A percentile compares a stretch with the other conserved stretches of the same genome.
phyloP scores from a whole-genome alignment of 768 basidiomycete genomes.

The Leccinum pellstonianum region DNA sequence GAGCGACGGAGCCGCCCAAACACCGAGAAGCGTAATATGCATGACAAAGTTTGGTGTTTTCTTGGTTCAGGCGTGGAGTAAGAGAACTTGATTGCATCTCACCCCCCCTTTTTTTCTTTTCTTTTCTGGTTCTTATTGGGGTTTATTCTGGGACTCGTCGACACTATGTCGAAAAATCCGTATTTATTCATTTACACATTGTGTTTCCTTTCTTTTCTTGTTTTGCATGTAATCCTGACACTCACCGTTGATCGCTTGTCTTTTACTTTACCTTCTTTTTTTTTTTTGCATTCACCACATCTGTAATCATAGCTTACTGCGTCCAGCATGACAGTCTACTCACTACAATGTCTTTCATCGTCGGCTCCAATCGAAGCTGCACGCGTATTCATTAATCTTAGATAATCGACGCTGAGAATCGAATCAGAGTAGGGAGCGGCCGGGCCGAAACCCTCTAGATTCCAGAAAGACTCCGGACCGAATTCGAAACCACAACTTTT shows the following conservation, averaged over 20 bases:
- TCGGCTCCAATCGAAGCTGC: background rate
- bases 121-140: background rate
- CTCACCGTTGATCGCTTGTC: background rate
- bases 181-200: conserved; percentile 26
- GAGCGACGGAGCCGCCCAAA: conserved; percentile 5
- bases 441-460: background rate
- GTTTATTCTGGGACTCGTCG: background rate
- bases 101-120: background rate
- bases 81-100: background rate
- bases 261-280: background rate
- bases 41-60: conserved; percentile 3
- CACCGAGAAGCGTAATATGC: background rate
- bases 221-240: conserved; percentile 17
- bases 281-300: background rate
- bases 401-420: background rate
- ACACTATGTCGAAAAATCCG: background rate
- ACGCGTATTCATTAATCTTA: conserved; percentile 9
- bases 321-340: background rate
- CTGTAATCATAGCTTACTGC: conserved; percentile 2
- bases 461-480: background rate
- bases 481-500: background rate
- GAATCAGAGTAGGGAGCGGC: background rate
- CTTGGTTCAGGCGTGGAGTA: background rate
- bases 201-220: conserved; percentile 6
- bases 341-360: background rate